Conservation (phyloP, 441 rosid species). For the Arabidopsis hybrid region DNA sequence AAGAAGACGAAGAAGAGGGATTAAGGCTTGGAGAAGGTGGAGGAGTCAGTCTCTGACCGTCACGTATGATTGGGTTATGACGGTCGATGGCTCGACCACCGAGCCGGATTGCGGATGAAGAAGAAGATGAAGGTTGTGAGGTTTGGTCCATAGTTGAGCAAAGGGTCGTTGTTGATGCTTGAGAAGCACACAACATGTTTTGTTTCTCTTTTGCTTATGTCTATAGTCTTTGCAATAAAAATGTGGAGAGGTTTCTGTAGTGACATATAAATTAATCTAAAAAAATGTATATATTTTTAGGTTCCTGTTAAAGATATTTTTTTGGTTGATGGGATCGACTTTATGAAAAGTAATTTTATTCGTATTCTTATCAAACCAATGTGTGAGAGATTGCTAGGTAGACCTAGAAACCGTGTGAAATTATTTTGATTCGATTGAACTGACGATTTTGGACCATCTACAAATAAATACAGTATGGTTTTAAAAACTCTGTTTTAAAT, state of each 20-base stretch:
- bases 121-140: conserved; percentile 47
- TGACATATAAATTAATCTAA: conserved; percentile 14
- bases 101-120: conserved; percentile 48
- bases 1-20: conserved; percentile 49
- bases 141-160: conserved; percentile 57
- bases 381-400: conserved; percentile 23
- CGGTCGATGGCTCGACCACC: conserved; percentile 92
- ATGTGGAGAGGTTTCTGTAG: neutral
- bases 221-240: conserved; percentile 1
- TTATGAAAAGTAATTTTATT: conserved; percentile 34
- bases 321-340: conserved; percentile 32
- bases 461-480: neutral
- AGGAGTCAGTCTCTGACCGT: conserved; percentile 67
- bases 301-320: conserved; percentile 1
- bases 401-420: conserved; percentile 34
- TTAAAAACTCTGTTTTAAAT: neutral
- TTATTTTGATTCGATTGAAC: conserved; percentile 8
- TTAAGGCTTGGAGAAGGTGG: conserved; percentile 58
- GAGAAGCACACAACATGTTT: conserved; percentile 70
- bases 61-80: conserved; percentile 92
- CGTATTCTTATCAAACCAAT: conserved; percentile 38
- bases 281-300: neutral
- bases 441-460: conserved; percentile 15
- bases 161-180: conserved; percentile 72
- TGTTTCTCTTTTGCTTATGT: neutral